Evolutionary conservation across 106 monocot genomes (phyloP).

Genomic region (Phalaenopsis aphrodite): DNA sequence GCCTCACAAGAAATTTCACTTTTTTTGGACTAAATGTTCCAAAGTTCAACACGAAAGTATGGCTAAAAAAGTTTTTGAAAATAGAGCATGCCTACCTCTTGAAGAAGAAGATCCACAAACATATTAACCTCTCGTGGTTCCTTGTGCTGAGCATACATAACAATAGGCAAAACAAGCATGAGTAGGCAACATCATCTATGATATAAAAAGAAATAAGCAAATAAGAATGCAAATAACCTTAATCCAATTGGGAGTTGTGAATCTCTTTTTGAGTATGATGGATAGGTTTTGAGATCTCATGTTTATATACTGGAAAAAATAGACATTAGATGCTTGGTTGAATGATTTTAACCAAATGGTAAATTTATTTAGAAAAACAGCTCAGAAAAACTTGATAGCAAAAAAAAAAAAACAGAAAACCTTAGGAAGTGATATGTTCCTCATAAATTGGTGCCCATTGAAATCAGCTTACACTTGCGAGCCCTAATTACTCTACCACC

Average conservation of each 20-base stretch:
- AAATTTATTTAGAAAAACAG: background rate
- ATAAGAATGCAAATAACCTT: slow-evolving; percentile 40
- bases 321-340: background rate
- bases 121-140: slow-evolving; percentile 98
- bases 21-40: background rate
- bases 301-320: slow-evolving; percentile 70
- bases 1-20: background rate
- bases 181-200: slow-evolving; percentile 1
- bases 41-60: background rate
- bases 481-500: no score
- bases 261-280: slow-evolving; percentile 76
- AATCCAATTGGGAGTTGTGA: slow-evolving; percentile 90
- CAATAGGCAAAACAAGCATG: background rate
- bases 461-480: no score
- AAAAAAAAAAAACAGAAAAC: background rate
- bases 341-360: background rate
- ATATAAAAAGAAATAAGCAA: background rate
- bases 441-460: no score
- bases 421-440: background rate
- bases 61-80: background rate
- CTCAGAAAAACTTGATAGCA: background rate
- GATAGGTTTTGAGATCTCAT: slow-evolving; percentile 84
- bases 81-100: slow-evolving; percentile 52
- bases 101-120: slow-evolving; percentile 91
- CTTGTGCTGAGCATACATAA: slow-evolving; percentile 70